Percentiles rank a stretch among this genome's conserved stretches.
phyloP scores from a whole-genome alignment of 2,329 filamentous ascomycete species.

The Teratosphaeriaceae sp. region DNA sequence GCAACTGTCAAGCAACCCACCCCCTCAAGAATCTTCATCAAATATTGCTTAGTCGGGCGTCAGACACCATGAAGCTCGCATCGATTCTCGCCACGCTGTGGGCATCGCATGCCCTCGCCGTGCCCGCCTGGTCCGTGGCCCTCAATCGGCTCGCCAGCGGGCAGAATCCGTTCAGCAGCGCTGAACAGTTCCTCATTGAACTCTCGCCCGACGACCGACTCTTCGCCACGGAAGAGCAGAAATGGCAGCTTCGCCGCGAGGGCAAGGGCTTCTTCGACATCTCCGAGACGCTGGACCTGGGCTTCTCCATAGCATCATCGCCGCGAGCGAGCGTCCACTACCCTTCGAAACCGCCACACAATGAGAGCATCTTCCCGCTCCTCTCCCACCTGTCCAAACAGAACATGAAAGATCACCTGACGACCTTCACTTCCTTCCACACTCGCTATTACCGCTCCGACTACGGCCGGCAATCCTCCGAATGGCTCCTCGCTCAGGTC shows the following conservation, averaged over 20 bases:
- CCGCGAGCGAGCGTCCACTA: conserved; percentile 49
- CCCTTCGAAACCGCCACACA: conserved; percentile 59
- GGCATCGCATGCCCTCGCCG: conserved; percentile 9
- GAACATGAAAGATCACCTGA: conserved; percentile 70
- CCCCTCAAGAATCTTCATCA: too few relatives aligned
- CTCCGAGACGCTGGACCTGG: conserved; percentile 59
- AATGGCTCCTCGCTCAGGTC: conserved; percentile 76
- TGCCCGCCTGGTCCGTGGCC: conserved; percentile 7
- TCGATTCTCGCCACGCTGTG: conserved; percentile 4
- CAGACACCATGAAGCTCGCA: conserved; percentile 10
- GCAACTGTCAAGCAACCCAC: too few relatives aligned
- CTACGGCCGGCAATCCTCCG: conserved; percentile 74
- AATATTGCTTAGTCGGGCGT: too few relatives aligned
- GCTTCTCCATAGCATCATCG: background rate
- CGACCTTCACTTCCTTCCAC: conserved; percentile 71
- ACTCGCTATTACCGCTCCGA: conserved; percentile 76
- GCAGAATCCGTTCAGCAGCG: conserved; percentile 22
- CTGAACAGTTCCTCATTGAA: conserved; percentile 69
- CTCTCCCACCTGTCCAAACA: conserved; percentile 63
- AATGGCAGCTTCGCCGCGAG: conserved; percentile 79
- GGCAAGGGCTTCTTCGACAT: conserved; percentile 93
- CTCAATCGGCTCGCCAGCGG: conserved; percentile 8
- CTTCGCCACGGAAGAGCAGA: conserved; percentile 92
- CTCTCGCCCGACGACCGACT: conserved; percentile 71
- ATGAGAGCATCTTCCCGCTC: conserved; percentile 61